Percentiles rank a stretch among this genome's conserved stretches.
Conservation (phyloP, 2,329 filamentous ascomycete species). For the Diaporthe nobilis region DNA sequence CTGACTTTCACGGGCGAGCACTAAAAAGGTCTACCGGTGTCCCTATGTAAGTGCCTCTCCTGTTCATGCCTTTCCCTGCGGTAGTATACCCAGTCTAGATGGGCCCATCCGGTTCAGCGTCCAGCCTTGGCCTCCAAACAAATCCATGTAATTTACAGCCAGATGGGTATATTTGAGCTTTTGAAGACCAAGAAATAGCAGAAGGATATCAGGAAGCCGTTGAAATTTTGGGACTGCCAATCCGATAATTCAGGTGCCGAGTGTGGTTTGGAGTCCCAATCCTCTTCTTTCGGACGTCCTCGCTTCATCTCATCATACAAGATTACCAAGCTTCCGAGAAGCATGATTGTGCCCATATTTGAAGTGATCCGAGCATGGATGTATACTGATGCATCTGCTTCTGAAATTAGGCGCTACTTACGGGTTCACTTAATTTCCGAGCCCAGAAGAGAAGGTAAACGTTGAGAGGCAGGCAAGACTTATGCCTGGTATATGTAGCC, state of each 20-base stretch:
- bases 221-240: neutral
- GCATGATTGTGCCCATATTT: neutral
- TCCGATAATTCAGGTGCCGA: neutral
- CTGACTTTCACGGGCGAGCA: neutral
- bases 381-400: neutral
- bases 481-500: neutral
- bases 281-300: neutral
- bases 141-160: neutral
- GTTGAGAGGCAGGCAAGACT: neutral
- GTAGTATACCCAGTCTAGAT: neutral
- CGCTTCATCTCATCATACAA: neutral
- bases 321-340: neutral
- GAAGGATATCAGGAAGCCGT: fast-evolving
- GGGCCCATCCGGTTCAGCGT: neutral
- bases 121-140: neutral
- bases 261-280: neutral
- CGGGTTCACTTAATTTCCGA: too few relatives aligned
- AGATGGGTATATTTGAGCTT: neutral
- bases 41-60: neutral
- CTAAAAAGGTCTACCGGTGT: neutral
- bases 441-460: neutral
- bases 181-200: neutral
- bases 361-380: neutral
- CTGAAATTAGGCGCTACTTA: too few relatives aligned
- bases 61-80: neutral